Evolutionary conservation across 2,329 filamentous ascomycete species (phyloP).

Genomic region (Trichoderma koningii): DNA sequence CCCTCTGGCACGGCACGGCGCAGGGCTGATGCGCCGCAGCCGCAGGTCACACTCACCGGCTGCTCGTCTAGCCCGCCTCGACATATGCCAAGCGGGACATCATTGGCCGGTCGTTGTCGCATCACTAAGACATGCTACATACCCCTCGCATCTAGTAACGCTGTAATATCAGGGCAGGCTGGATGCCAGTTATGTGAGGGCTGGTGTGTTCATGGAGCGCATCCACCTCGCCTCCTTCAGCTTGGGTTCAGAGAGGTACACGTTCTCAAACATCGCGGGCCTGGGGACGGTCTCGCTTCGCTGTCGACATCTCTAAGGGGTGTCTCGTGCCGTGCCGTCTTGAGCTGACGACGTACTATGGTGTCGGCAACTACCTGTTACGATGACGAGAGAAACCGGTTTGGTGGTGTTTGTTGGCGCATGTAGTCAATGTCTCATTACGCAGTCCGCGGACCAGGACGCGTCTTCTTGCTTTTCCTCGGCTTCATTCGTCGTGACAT

Average conservation of each 20-base stretch:
- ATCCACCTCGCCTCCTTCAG: not conserved
- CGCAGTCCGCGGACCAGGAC: not conserved
- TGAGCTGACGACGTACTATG: not conserved
- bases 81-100: not conserved
- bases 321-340: not conserved
- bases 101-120: not conserved
- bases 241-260: not conserved
- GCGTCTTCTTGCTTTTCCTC: not conserved
- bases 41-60: conserved; percentile 1
- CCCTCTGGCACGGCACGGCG: not conserved
- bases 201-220: not conserved
- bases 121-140: not conserved
- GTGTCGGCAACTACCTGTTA: no score
- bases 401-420: not conserved
- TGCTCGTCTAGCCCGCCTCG: not conserved
- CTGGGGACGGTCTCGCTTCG: not conserved
- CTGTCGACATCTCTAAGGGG: not conserved
- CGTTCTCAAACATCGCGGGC: not conserved
- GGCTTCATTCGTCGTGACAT: not conserved
- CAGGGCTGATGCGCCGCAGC: conserved; percentile 6
- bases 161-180: conserved; percentile 7
- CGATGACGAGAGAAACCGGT: not conserved
- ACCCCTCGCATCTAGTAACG: not conserved
- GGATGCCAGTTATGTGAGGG: not conserved
- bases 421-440: not conserved